Evolutionary conservation across 768 basidiomycete species (phyloP).

Genomic region (Melanogaster broomeanus): DNA sequence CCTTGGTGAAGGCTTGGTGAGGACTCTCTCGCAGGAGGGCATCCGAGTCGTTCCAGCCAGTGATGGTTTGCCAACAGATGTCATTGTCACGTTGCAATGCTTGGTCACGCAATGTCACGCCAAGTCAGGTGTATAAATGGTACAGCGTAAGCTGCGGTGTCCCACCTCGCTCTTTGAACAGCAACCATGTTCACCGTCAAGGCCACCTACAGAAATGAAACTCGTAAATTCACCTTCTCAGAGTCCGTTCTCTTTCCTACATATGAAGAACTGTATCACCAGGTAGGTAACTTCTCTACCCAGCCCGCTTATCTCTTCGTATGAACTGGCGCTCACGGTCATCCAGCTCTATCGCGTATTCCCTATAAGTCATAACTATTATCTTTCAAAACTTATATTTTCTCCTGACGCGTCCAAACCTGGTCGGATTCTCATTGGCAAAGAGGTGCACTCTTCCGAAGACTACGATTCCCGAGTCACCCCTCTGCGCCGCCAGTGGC

Average conservation of each 20-base stretch:
- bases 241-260: slow-evolving; percentile 57
- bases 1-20: too few species aligned
- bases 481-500: slow-evolving; percentile 55
- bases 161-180: slow-evolving; percentile 17
- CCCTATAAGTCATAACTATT: slow-evolving; percentile 58
- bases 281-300: slow-evolving; percentile 45
- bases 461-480: slow-evolving; percentile 57
- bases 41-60: too few species aligned
- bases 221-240: slow-evolving; percentile 63
- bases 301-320: not conserved
- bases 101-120: slow-evolving; percentile 11
- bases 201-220: slow-evolving; percentile 72
- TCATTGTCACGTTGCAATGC: too few species aligned
- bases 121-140: slow-evolving; percentile 24
- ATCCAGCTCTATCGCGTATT: slow-evolving; percentile 71
- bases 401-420: slow-evolving; percentile 57
- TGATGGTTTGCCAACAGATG: too few species aligned
- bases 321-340: slow-evolving; percentile 21
- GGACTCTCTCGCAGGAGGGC: too few species aligned
- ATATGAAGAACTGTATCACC: slow-evolving; percentile 58
- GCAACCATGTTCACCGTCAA: slow-evolving; percentile 73
- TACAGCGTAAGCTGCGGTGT: slow-evolving; percentile 18
- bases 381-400: slow-evolving; percentile 69
- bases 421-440: slow-evolving; percentile 61
- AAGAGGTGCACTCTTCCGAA: slow-evolving; percentile 55